Percentiles rank a stretch among this genome's conserved stretches.
These are phyloP conservation scores for Hypomontagnella submonticulosa DNA, from an alignment of 495 filamentous ascomycete species.

Conservation along the genomic window DNA sequence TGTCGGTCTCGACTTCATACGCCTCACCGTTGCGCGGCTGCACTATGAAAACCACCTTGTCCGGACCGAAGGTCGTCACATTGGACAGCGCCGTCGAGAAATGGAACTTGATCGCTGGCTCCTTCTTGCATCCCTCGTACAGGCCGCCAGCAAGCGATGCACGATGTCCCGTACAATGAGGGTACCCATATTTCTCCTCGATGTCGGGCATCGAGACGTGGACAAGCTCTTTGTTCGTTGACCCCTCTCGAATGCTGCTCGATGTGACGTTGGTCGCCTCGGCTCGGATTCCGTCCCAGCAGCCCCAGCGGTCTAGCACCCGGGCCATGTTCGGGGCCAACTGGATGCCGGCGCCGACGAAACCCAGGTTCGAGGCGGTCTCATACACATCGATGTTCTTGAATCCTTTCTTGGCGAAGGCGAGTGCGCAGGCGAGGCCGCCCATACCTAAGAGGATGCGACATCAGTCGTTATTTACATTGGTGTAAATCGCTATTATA, in stretches of 20 bases:
- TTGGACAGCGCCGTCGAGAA: slow-evolving; percentile 66
- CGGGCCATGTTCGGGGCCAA: slow-evolving; percentile 83
- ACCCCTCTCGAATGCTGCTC: slow-evolving; percentile 67
- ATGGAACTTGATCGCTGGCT: slow-evolving; percentile 75
- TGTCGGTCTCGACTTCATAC: slow-evolving; percentile 69
- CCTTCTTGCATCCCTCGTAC: slow-evolving; percentile 72
- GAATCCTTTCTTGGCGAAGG: slow-evolving; percentile 78
- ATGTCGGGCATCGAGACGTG: slow-evolving; percentile 76
- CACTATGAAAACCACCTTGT: slow-evolving; percentile 64
- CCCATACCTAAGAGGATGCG: slow-evolving; percentile 71
- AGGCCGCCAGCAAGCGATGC: slow-evolving; percentile 75
- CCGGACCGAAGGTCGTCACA: slow-evolving; percentile 64
- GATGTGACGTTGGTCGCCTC: slow-evolving; percentile 65
- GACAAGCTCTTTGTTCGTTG: slow-evolving; percentile 72
- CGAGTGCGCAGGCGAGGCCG: slow-evolving; percentile 75
- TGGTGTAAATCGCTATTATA: not conserved
- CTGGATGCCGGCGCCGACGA: slow-evolving; percentile 86
- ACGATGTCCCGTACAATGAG: slow-evolving; percentile 83
- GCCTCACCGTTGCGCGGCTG: slow-evolving; percentile 66
- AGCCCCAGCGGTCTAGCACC: slow-evolving; percentile 74
- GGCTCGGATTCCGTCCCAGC: slow-evolving; percentile 72
- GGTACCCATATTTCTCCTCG: slow-evolving; percentile 72
- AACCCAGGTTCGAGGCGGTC: slow-evolving; percentile 76
- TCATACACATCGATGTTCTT: slow-evolving; percentile 78
- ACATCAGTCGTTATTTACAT: slow-evolving; percentile 20